Base-by-base conservation (phyloP, 73 alveolate genomes). In the Paramecium bursaria region DNA sequence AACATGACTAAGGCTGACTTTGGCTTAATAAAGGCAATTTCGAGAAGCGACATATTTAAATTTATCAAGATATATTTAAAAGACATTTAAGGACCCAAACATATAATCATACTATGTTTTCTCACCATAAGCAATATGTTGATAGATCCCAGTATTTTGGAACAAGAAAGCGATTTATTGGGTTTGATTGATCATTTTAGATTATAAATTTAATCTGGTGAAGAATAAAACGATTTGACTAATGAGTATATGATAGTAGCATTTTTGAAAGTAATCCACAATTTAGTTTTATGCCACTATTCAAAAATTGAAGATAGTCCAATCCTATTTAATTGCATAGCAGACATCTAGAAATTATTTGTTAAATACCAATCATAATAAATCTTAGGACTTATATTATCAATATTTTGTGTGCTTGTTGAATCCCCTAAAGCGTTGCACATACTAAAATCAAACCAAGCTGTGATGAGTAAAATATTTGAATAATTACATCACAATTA, bases 1-100 rank as follows among this genome's bases (percentile, higher is more conserved):
- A 79, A 79, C 11, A 79, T 79, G 89, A 79, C 89, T 14, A 79
- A 79, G 46, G 42, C 85, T 22, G 89, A 79, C 35, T 79, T 27
- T 23, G 89, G 85, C 17, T 55, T 79, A 39, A 73, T 73, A 0
- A 54, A 53, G 26, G 89, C 89, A 3, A 55, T 79, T 14, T 67
- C 89, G 4, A 48, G 76, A 39, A 39, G 85, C 54, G 76, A 79
- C 13, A 79, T 73, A 1, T 53, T 79, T 10, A 39, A 79, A 26
- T 55, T 79, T 50, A 47, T 79, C 26, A 79, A 79, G n/a, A 57
- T 50, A 10, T 53, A 39, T 3, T 53, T 79, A 4, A 67, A 67
- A 67, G 82, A 67, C 17, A 25, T 13, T 19, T 53, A 46, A 54
- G 89, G 76, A 53, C 89, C 55, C 42, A 10, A 79, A 30, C 75